Conservation (phyloP, 176 grass and related monocot genomes). For the Eragrostis nindensis region DNA sequence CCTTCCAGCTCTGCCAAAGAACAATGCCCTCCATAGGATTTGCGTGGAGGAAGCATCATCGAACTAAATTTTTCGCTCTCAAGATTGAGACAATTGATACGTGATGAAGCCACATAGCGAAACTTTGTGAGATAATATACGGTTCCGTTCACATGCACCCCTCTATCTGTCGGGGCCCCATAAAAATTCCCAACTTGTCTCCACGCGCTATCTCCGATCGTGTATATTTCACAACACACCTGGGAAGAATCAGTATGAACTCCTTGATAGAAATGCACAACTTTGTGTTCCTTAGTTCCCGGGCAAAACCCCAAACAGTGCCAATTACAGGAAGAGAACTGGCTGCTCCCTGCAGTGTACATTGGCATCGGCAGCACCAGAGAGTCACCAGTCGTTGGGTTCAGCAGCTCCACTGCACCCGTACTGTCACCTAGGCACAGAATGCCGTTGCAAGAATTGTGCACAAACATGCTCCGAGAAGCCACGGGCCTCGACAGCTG, state of each 20-base stretch:
- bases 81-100: conserved; percentile 59
- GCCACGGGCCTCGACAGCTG: conserved; percentile 45
- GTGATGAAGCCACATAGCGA: conserved; percentile 56
- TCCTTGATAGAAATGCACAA: conserved; percentile 57
- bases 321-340: conserved; percentile 60
- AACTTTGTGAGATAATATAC: conserved; percentile 61
- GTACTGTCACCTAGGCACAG: conserved; percentile 54
- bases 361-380: conserved; percentile 30
- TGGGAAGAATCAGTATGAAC: conserved; percentile 36
- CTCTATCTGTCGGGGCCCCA: conserved; percentile 53
- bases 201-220: conserved; percentile 41
- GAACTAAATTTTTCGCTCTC: conserved; percentile 46
- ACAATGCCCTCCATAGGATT: conserved; percentile 60
- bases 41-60: conserved; percentile 50
- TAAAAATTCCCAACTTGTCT: conserved; percentile 41
- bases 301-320: conserved; percentile 59
- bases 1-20: conserved; percentile 56
- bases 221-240: conserved; percentile 49
- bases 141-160: conserved; percentile 54
- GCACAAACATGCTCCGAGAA: conserved; percentile 46
- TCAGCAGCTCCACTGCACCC: conserved; percentile 52
- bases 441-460: conserved; percentile 64
- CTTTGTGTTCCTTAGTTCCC: conserved; percentile 48
- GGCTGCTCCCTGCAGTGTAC: conserved; percentile 59
- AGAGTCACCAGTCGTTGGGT: conserved; percentile 55